Percentiles rank a stretch among this genome's conserved stretches.
Evolutionary conservation across 202 grass and related monocot genomes (phyloP).

Genomic region (Setaria viridis): DNA sequence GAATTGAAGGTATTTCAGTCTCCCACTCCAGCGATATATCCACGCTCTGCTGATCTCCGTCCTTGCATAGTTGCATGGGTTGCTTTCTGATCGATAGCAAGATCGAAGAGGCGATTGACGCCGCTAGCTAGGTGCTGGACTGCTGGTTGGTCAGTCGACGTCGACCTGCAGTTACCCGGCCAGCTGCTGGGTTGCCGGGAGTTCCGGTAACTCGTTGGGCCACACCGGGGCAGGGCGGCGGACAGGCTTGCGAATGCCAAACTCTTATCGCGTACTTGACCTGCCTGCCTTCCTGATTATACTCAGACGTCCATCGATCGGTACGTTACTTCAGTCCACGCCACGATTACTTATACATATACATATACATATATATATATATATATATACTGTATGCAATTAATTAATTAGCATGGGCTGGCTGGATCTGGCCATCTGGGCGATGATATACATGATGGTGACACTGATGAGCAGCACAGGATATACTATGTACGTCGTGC

Average conservation of each 20-base stretch:
- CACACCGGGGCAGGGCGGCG: not conserved
- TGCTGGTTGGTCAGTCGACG: not conserved
- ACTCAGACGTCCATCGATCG: not conserved
- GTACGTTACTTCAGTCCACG: too few species aligned
- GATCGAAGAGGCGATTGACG: not conserved
- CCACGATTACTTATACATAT: too few species aligned
- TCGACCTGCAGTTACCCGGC: not conserved
- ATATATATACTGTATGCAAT: too few species aligned
- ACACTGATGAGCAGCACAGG: too few species aligned
- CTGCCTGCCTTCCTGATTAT: not conserved
- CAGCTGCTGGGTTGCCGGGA: slow-evolving; percentile 39
- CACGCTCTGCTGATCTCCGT: not conserved
- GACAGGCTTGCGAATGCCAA: slow-evolving; percentile 8
- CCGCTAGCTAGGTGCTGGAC: not conserved
- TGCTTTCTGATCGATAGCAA: not conserved
- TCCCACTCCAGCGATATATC: slow-evolving; percentile 17
- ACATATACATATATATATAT: too few species aligned
- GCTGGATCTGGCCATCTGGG: too few species aligned
- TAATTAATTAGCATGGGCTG: too few species aligned
- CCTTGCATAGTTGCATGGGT: not conserved
- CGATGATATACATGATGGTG: too few species aligned
- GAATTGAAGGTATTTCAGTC: slow-evolving; percentile 22
- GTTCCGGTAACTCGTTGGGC: slow-evolving; percentile 11
- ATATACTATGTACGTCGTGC: too few species aligned
- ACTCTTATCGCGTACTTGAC: slow-evolving; percentile 36